Percentiles rank a stretch among this genome's conserved stretches.
phyloP scores from a whole-genome alignment of 1,284 basidiomycete genomes.

The Heliocybe sulcata region DNA sequence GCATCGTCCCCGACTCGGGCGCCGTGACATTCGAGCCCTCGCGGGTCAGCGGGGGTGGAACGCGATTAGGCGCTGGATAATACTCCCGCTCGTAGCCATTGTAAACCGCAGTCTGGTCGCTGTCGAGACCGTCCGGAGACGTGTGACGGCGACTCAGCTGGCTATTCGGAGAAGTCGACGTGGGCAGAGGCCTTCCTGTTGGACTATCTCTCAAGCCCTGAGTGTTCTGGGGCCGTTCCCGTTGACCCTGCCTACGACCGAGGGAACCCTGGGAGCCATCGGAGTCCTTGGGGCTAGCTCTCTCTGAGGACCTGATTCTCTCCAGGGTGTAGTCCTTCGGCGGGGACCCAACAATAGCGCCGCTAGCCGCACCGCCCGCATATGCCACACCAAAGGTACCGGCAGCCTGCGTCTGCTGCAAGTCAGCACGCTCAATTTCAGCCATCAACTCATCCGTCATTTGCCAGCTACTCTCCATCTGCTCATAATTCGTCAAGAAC shows the following conservation, averaged over 20 bases:
- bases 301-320: conserved; percentile 42
- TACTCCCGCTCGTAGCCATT: conserved; percentile 44
- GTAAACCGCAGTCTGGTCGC: conserved; percentile 42
- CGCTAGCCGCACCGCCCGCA: conserved; percentile 38
- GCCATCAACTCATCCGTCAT: conserved; percentile 64
- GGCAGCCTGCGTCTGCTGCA: conserved; percentile 27
- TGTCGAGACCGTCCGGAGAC: conserved; percentile 43
- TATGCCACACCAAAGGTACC: conserved; percentile 43
- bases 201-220: conserved; percentile 37
- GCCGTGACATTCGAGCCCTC: conserved; percentile 24
- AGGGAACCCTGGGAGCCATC: conserved; percentile 19
- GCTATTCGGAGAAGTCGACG: conserved; percentile 32
- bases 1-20: conserved; percentile 24
- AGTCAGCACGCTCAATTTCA: conserved; percentile 57
- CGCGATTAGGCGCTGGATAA: conserved; percentile 23
- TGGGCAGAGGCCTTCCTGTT: conserved; percentile 38
- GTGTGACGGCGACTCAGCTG: conserved; percentile 22
- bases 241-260: conserved; percentile 22
- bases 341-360: conserved; percentile 24
- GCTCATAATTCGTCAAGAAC: conserved; percentile 44
- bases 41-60: conserved; percentile 25
- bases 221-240: neutral
- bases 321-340: conserved; percentile 50
- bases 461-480: conserved; percentile 50
- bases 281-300: conserved; percentile 44